Evolutionary conservation across 345 rosid genomes (phyloP), one percentile per base, ranked within the genome.

Genomic region (Aethionema arabicum): DNA sequence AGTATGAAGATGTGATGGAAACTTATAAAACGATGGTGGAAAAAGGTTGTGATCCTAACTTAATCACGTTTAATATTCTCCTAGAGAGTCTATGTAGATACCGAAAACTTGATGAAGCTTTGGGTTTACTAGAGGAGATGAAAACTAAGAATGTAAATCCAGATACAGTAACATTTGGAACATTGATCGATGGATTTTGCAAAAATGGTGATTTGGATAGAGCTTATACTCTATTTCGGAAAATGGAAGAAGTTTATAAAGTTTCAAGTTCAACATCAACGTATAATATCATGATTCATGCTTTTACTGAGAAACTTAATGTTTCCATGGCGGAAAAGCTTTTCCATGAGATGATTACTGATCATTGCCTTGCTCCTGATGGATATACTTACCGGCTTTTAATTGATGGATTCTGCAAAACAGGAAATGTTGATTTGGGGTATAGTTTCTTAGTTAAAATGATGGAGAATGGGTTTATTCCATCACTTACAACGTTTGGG

Each of bases 21-120:
- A 84, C 78, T 8, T 93, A 81, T 67, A 76, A 72, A 73, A 68
- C 61, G 6, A 84, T 93, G 91, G 59, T 60, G 41, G 88, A 80
- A 76, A 90, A 78, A 52, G 81, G 87, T 14, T 84, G 96, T 71
- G 65, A 68, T 63, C 96, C 97, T 38, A 87, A 93, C 79, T 48
- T 83, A 27, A 67, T 76, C 68, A 93, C 99, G 4, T 93, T 85
- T 69, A 93, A 78, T 56, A 87, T 87, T 72, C 78, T 93, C 27
- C 51, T 85, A n/a, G 91, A 92, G 79, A 93, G 95, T 86, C 78
- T 85, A 7, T 90, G 97, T 76, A 90, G 75, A 78, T 79, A 82
- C 56, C 69, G 45, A 3, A 84, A 79, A 69, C 75, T 77, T 55
- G 77, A 78, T 29, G 86, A 84, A 80, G 98, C 95, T 52, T 32